These are phyloP conservation scores for Lithocarpus polystachyus DNA, from an alignment of 306 rosid species.

Conservation along the genomic window DNA sequence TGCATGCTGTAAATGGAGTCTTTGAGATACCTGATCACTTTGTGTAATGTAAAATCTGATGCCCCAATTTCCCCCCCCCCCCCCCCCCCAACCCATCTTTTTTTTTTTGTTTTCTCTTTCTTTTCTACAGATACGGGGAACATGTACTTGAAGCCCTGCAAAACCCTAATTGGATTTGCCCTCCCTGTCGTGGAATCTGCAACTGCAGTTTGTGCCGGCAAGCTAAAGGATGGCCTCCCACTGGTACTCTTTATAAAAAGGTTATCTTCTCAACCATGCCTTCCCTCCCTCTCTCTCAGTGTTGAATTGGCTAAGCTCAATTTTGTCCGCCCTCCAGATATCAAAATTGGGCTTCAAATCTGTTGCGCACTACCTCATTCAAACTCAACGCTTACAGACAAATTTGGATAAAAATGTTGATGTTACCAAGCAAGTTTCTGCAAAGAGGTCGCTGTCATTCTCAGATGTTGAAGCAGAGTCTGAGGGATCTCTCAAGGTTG, in stretches of 20 bases:
- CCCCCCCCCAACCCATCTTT: rapidly evolving
- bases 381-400: constrained; percentile 50
- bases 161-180: constrained; percentile 77
- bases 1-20: neutral
- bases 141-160: constrained; percentile 79
- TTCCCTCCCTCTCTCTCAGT: neutral
- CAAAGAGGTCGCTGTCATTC: constrained; percentile 58
- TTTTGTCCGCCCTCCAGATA: constrained; percentile 45
- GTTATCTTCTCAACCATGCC: constrained; percentile 36
- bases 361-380: constrained; percentile 93
- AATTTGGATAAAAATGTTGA: constrained; percentile 36
- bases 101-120: neutral
- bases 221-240: constrained; percentile 88
- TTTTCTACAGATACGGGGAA: constrained; percentile 75
- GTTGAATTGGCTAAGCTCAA: constrained; percentile 22
- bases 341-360: constrained; percentile 68
- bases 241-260: constrained; percentile 77
- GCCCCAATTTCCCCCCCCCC: neutral
- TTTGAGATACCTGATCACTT: neutral
- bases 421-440: constrained; percentile 42
- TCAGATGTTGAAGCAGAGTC: constrained; percentile 32
- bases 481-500: constrained; percentile 28
- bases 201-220: constrained; percentile 94
- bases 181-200: constrained; percentile 93
- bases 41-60: neutral